Percentiles rank a stretch among this genome's conserved stretches.
These are phyloP conservation scores for Aspergillus novofumigatus DNA, from an alignment of 2,329 filamentous ascomycete species.

Conservation along the genomic window DNA sequence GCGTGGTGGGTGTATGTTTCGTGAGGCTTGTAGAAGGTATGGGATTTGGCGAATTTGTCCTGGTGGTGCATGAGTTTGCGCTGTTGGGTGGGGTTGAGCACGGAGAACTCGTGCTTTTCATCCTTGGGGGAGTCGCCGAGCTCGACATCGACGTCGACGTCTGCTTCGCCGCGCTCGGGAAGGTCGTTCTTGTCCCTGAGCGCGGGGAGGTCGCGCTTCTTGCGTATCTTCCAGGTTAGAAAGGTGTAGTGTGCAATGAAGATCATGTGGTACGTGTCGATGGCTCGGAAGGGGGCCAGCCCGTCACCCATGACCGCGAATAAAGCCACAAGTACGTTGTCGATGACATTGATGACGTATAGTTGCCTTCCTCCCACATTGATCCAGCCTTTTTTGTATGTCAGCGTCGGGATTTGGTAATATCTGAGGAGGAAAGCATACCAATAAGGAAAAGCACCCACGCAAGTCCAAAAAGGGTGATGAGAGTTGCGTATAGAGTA, in stretches of 20 bases:
- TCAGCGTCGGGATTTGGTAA: neutral
- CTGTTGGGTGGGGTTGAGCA: conserved; percentile 64
- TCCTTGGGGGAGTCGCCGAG: conserved; percentile 39
- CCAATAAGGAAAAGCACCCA: conserved; percentile 91
- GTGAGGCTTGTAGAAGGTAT: conserved; percentile 86
- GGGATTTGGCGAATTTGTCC: conserved; percentile 72
- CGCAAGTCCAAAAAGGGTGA: conserved; percentile 78
- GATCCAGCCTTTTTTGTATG: conserved; percentile 60
- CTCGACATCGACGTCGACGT: conserved; percentile 43
- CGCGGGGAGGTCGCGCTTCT: conserved; percentile 58
- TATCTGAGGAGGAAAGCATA: conserved; percentile 19
- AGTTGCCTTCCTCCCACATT: conserved; percentile 70
- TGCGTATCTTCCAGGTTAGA: conserved; percentile 61
- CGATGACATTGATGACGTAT: conserved; percentile 66
- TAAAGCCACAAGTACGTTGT: conserved; percentile 66
- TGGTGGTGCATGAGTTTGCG: conserved; percentile 70
- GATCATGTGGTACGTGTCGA: conserved; percentile 86
- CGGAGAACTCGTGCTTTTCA: conserved; percentile 55
- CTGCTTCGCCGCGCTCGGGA: conserved; percentile 45
- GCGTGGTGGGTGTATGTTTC: conserved; percentile 78
- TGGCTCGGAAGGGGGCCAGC: conserved; percentile 67
- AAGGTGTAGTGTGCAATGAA: conserved; percentile 72
- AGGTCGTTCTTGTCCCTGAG: conserved; percentile 67
- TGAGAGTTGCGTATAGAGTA: conserved; percentile 75
- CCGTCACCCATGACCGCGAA: conserved; percentile 69